phyloP scores from a whole-genome alignment of 2,329 filamentous ascomycete species.

The Alternaria conjuncta region DNA sequence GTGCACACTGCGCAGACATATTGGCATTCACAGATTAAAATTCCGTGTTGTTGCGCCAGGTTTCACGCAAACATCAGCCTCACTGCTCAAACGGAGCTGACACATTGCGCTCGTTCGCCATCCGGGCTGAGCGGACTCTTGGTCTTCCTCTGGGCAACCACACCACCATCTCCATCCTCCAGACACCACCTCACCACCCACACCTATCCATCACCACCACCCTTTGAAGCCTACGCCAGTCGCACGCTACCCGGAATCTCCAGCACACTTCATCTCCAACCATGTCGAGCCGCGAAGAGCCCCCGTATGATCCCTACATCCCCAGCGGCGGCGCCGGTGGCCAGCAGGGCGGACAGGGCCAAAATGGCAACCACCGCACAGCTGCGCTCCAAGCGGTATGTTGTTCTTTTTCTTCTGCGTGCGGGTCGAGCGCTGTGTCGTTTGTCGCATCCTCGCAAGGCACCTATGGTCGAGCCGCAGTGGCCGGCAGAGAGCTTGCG shows the following conservation, averaged over 20 bases:
- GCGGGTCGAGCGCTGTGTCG: conserved; percentile 5
- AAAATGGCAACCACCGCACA: conserved; percentile 68
- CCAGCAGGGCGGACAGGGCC: conserved; percentile 56
- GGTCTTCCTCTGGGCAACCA: conserved; percentile 16
- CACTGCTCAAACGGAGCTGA: conserved; percentile 40
- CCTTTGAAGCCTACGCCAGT: conserved; percentile 22
- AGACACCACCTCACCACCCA: conserved; percentile 30
- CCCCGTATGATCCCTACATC: conserved; percentile 85
- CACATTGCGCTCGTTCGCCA: conserved; percentile 30
- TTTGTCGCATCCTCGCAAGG: conserved; percentile 1
- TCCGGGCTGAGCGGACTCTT: conserved; percentile 23
- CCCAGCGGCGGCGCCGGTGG: conserved; percentile 66
- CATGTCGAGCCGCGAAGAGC: conserved; percentile 63
- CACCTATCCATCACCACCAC: conserved; percentile 23
- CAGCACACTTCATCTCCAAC: conserved; percentile 8
- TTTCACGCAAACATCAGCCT: conserved; percentile 39
- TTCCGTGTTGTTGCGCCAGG: conserved; percentile 24
- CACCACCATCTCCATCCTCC: conserved; percentile 30
- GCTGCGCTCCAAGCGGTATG: conserved; percentile 82
- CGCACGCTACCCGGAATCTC: conserved; percentile 19
- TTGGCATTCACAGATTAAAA: conserved; percentile 2
- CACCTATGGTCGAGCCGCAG: conserved; percentile 8
- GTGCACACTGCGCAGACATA: background rate
- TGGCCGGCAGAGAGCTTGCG: conserved; percentile 18
- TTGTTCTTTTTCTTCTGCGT: conserved; percentile 11